Evolutionary conservation across 2,329 filamentous ascomycete species (phyloP).

Genomic region (Pseudopyrenochaeta lycopersici): DNA sequence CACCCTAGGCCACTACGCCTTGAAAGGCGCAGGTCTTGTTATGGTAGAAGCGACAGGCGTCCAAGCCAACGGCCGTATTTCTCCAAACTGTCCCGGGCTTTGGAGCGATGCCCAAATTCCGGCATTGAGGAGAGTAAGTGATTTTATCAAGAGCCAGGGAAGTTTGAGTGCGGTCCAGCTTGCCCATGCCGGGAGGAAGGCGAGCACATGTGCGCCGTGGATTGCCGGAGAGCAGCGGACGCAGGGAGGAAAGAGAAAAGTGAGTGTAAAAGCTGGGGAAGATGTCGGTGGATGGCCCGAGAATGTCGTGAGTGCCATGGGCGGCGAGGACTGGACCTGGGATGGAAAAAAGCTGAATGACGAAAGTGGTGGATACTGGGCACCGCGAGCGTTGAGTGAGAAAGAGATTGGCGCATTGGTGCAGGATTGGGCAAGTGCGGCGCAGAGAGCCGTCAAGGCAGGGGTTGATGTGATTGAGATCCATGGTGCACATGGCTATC

Average conservation of each 20-base stretch:
- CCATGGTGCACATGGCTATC: constrained; percentile 54
- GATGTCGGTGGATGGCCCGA: constrained; percentile 48
- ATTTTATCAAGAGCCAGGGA: constrained; percentile 48
- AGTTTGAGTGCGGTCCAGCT: constrained; percentile 43
- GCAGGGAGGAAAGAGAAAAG: constrained; percentile 30
- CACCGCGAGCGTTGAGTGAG: constrained; percentile 48
- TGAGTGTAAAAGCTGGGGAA: constrained; percentile 35
- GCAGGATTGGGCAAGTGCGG: constrained; percentile 51
- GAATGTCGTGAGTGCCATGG: constrained; percentile 49
- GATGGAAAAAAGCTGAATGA: constrained; percentile 44
- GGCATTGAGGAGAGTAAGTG: constrained; percentile 39
- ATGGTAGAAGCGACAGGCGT: constrained; percentile 50
- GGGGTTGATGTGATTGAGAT: constrained; percentile 55
- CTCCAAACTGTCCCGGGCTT: constrained; percentile 47
- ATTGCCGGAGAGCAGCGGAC: constrained; percentile 27
- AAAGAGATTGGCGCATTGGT: constrained; percentile 51
- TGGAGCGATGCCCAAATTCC: constrained; percentile 50
- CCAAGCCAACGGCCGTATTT: constrained; percentile 46
- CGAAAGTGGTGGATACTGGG: constrained; percentile 46
- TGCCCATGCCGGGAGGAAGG: constrained; percentile 48
- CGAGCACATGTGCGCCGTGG: constrained; percentile 45
- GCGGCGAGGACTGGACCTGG: constrained; percentile 50
- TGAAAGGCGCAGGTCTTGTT: constrained; percentile 47
- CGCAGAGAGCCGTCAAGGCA: constrained; percentile 45
- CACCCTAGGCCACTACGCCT: constrained; percentile 49